Conservation (phyloP, 495 filamentous ascomycete species). For the Cercophora samala region DNA sequence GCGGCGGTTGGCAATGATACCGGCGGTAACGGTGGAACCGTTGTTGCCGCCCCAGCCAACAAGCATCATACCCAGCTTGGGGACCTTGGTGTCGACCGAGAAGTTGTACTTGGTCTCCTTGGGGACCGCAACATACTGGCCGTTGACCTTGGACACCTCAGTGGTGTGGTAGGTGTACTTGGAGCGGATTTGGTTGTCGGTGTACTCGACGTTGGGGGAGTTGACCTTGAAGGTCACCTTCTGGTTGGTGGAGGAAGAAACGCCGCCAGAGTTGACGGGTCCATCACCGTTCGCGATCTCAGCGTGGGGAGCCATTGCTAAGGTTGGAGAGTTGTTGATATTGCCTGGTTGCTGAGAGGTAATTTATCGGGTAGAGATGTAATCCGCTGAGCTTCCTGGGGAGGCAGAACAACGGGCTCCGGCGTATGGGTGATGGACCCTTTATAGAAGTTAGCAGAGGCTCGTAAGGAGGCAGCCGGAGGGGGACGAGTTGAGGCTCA, state of each 20-base stretch:
- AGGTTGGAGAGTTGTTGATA: conserved; percentile 21
- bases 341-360: not conserved
- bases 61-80: conserved; percentile 94
- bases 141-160: conserved; percentile 66
- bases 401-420: conserved; percentile 91
- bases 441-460: conserved; percentile 32
- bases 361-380: conserved; percentile 58
- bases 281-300: conserved; percentile 71
- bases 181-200: conserved; percentile 80
- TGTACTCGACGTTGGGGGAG: conserved; percentile 91
- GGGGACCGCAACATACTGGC: conserved; percentile 78
- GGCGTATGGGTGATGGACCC: conserved; percentile 96
- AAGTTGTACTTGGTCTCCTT: conserved; percentile 92
- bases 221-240: conserved; percentile 67
- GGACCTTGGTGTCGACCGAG: conserved; percentile 91
- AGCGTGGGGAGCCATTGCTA: conserved; percentile 90
- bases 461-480: not conserved
- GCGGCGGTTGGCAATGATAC: conserved; percentile 92
- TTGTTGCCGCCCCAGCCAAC: conserved; percentile 99
- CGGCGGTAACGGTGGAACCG: conserved; percentile 93
- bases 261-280: conserved; percentile 64
- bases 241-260: conserved; percentile 49
- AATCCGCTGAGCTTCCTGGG: conserved; percentile 83
- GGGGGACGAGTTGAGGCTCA: not conserved
- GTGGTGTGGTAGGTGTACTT: conserved; percentile 97